phyloP scores from a whole-genome alignment of 2,329 filamentous ascomycete species.

The Xylaria sp. region DNA sequence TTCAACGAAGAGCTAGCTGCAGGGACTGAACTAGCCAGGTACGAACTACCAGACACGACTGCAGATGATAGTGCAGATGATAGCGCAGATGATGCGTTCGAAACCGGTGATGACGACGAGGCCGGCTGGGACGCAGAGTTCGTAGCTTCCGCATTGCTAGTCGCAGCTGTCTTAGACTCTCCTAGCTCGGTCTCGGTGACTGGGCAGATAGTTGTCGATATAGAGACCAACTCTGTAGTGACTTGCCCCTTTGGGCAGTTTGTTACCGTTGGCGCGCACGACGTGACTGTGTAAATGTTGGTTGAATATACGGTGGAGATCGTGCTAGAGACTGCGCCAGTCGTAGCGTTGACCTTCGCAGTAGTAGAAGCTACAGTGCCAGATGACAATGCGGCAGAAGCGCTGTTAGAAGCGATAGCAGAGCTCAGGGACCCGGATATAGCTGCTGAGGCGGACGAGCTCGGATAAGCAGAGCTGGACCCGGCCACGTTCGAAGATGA shows the following conservation, averaged over 20 bases:
- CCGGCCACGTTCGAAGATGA: constrained; percentile 1
- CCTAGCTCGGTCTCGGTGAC: constrained; percentile 19
- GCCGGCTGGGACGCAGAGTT: constrained; percentile 4
- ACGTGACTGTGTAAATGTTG: constrained; percentile 33
- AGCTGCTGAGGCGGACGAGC: constrained; percentile 10
- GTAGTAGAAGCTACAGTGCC: constrained; percentile 8
- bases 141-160: constrained; percentile 12
- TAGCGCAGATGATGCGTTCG: constrained; percentile 9
- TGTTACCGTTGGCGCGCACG: constrained; percentile 31
- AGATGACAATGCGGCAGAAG: constrained; percentile 14
- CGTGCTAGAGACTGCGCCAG: constrained; percentile 8
- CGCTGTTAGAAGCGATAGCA: neutral
- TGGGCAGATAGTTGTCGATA: constrained; percentile 31
- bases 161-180: constrained; percentile 6
- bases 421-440: constrained; percentile 12
- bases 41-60: constrained; percentile 14
- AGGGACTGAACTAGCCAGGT: constrained; percentile 16
- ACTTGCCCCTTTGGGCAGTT: constrained; percentile 31
- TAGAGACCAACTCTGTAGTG: constrained; percentile 31
- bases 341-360: neutral
- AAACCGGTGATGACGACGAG: constrained; percentile 8
- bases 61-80: constrained; percentile 13
- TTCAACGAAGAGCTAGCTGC: constrained; percentile 13
- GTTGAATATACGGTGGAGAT: constrained; percentile 35
- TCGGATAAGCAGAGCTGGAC: constrained; percentile 10